Conservation (phyloP, 2,329 filamentous ascomycete species). For the Beauveria bassiana region DNA sequence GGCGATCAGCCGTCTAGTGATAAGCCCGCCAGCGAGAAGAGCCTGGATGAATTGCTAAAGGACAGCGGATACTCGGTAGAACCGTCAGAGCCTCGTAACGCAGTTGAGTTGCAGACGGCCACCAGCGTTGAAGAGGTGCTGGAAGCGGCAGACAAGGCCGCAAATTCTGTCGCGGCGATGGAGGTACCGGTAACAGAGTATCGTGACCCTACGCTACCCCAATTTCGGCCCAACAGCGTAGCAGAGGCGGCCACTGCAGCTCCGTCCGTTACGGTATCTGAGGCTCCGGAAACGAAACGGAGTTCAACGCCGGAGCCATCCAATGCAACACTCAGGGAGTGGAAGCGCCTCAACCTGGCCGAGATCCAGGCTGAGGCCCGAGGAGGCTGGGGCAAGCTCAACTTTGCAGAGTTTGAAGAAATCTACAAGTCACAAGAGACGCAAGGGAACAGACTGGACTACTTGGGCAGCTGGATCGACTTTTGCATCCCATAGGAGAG, state of each 20-base stretch:
- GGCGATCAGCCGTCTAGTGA: not conserved
- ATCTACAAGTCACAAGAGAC: slow-evolving; percentile 64
- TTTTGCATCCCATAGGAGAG: slow-evolving; percentile 54
- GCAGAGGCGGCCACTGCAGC: slow-evolving; percentile 7
- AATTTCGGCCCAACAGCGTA: slow-evolving; percentile 54
- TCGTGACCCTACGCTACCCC: slow-evolving; percentile 58
- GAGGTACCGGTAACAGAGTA: slow-evolving; percentile 19
- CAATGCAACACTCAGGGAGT: slow-evolving; percentile 32
- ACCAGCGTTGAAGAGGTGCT: slow-evolving; percentile 19
- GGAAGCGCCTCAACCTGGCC: slow-evolving; percentile 52
- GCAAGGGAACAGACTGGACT: slow-evolving; percentile 58
- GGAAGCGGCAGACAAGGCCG: slow-evolving; percentile 7
- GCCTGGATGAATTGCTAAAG: slow-evolving; percentile 30
- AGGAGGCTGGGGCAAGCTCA: slow-evolving; percentile 74
- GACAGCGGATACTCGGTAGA: slow-evolving; percentile 39
- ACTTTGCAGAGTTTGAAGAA: slow-evolving; percentile 69
- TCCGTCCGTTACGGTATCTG: not conserved
- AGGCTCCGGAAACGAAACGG: not conserved
- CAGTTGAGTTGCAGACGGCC: slow-evolving; percentile 24
- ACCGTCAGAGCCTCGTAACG: slow-evolving; percentile 22
- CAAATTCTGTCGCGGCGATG: slow-evolving; percentile 13
- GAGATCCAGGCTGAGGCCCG: slow-evolving; percentile 62
- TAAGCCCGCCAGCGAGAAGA: slow-evolving; percentile 16
- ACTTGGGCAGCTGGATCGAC: slow-evolving; percentile 88
- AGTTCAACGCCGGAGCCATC: slow-evolving; percentile 17